phyloP scores from a whole-genome alignment of 2,329 filamentous ascomycete species.

The Pseudocercospora fuligena region DNA sequence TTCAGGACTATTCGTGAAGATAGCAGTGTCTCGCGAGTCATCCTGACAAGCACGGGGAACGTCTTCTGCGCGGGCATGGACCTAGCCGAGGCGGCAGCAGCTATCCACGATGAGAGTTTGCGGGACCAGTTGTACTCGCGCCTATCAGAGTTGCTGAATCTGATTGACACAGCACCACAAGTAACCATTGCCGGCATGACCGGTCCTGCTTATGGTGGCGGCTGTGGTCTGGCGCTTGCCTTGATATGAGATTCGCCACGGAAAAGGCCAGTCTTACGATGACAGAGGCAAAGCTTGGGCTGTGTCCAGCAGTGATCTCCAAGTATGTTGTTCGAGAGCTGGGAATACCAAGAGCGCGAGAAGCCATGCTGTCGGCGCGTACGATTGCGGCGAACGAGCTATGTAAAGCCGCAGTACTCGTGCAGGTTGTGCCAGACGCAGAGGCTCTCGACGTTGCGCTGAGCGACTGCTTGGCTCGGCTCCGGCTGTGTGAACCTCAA shows the following conservation, averaged over 20 bases:
- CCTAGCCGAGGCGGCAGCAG: constrained; percentile 1
- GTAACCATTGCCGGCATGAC: constrained; percentile 17
- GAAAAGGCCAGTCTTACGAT: constrained; percentile 14
- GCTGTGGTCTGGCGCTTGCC: constrained; percentile 10
- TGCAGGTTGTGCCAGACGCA: background rate
- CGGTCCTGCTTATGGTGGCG: constrained; percentile 8
- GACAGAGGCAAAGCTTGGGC: constrained; percentile 19
- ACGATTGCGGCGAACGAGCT: constrained; percentile 13
- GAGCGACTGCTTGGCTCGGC: background rate
- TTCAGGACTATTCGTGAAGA: constrained; percentile 17
- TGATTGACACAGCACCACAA: constrained; percentile 21
- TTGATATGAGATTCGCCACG: constrained; percentile 19
- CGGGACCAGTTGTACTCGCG: constrained; percentile 3
- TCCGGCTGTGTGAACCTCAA: background rate
- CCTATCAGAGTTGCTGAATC: constrained; percentile 13
- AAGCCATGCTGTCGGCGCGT: constrained; percentile 18
- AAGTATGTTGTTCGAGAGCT: constrained; percentile 18
- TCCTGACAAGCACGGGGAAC: constrained; percentile 20
- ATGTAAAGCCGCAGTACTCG: constrained; percentile 11
- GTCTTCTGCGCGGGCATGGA: constrained; percentile 28
- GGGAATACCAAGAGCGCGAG: constrained; percentile 19
- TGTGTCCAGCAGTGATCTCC: constrained; percentile 20
- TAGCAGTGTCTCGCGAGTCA: constrained; percentile 2
- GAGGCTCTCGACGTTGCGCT: background rate
- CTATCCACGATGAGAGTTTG: background rate